Conservation (phyloP, 306 rosid species). For the Inga laurina region DNA sequence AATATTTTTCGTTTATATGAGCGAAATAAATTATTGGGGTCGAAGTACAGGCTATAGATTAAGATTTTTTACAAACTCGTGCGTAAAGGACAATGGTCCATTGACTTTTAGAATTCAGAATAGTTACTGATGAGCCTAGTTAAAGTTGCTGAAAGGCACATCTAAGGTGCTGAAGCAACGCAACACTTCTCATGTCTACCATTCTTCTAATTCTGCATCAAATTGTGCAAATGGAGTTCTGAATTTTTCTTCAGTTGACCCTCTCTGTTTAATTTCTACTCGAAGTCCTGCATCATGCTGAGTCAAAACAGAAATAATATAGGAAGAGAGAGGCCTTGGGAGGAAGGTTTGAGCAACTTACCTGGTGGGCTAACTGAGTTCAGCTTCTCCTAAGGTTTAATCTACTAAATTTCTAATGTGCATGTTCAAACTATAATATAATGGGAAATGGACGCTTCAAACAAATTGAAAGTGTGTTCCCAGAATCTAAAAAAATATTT, state of each 20-base stretch:
- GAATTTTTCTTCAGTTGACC: not conserved
- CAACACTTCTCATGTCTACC: not conserved
- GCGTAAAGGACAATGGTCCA: not conserved
- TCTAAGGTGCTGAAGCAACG: not conserved
- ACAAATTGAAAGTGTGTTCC: not conserved
- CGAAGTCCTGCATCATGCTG: not conserved
- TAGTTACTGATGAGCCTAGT: not conserved
- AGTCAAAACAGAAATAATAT: not conserved
- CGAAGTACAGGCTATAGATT: conserved; percentile 3
- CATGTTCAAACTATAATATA: not conserved
- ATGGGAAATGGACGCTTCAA: not conserved
- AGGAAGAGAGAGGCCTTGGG: not conserved
- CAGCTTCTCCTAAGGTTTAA: not conserved
- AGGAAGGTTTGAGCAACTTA: not conserved
- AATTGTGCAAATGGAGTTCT: not conserved
- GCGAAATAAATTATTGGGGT: conserved; percentile 4
- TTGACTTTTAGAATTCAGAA: not conserved
- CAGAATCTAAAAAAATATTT: not conserved
- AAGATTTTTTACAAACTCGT: not conserved
- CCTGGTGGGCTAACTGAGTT: not conserved
- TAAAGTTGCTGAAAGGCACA: not conserved
- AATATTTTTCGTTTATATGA: not conserved
- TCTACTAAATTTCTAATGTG: not conserved
- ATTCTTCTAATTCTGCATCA: not conserved
- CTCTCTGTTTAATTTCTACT: not conserved